Percentiles rank a stretch among this genome's conserved stretches.
Evolutionary conservation across 1,284 basidiomycete genomes (phyloP).

Genomic region (Phaffia rhodozyma): DNA sequence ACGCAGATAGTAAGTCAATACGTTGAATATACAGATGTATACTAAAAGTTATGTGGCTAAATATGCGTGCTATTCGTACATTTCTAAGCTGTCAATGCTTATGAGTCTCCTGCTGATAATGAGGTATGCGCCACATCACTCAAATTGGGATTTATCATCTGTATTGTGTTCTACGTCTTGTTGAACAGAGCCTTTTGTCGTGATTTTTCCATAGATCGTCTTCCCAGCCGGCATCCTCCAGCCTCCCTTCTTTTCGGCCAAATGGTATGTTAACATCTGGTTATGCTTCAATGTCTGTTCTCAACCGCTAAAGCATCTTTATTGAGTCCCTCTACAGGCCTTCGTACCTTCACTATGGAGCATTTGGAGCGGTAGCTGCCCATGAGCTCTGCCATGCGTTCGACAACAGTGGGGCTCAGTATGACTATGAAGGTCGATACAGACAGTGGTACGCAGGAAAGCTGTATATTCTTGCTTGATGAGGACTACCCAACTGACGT

Average conservation of each 20-base stretch:
- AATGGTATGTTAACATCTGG: conserved; percentile 45
- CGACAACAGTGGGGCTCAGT: conserved; percentile 57
- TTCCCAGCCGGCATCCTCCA: conserved; percentile 94
- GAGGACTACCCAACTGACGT: conserved; percentile 49
- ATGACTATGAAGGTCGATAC: conserved; percentile 42
- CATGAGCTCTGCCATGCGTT: conserved; percentile 56
- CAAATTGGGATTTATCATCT: too few relatives aligned
- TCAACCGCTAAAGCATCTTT: conserved; percentile 26
- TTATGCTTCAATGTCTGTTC: conserved; percentile 19
- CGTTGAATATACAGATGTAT: conserved; percentile 39
- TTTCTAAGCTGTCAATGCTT: conserved; percentile 30
- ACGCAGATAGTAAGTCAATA: conserved; percentile 55
- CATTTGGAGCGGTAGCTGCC: conserved; percentile 77
- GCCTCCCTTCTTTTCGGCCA: conserved; percentile 76
- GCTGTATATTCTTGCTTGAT: too few relatives aligned
- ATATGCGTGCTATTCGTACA: neutral
- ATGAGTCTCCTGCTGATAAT: conserved; percentile 23
- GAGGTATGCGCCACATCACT: neutral
- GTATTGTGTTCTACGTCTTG: conserved; percentile 15
- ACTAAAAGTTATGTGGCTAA: neutral
- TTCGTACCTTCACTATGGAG: conserved; percentile 71
- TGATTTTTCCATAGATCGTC: conserved; percentile 54
- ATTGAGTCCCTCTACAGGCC: neutral
- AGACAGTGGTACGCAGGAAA: conserved; percentile 49
- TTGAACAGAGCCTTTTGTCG: conserved; percentile 18